Evolutionary conservation across 805 yeast species (phyloP), one percentile per base, ranked within the genome.

Genomic region (Yarrowia sp.): DNA sequence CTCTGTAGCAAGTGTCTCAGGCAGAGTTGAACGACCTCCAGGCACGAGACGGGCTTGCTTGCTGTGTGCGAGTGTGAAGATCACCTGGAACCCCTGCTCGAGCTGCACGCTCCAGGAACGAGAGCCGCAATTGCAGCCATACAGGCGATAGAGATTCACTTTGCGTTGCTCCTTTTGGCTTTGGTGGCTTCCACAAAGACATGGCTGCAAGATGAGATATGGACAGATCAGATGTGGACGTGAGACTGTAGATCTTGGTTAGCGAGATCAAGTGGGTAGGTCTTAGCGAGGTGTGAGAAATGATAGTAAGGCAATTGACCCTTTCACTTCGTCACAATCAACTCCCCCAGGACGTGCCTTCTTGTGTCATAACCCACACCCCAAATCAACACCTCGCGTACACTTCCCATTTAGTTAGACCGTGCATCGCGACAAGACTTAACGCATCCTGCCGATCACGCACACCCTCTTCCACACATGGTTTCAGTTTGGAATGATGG

Each of bases 401-500:
- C 36, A 8, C 18, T 46, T 46, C 53, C 53, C 53, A 19, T 44
- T 44, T 42, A 25, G 47, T 25, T 25, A 7, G 18, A 12, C n/a
- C 31, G 31, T 44, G 33, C 51, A 44, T 44, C 51, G 33, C 35
- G 32, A 41, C 46, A 9, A 24, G 47, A n/a, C 21, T 44, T 18
- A 27, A 25, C 33, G 33, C 51, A 44, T 18, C 4, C 4, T 12
- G 53, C 27, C 53, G 53, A 46, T 46, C 53, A 31, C 53, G 35
- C 38, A 46, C 53, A 46, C 53, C 38, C 53, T 31, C 14, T 46
- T 31, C 53, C 38, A 31, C 53, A 31, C 53, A 44, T 29, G 53
- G 53, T 47, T 47, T 47, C 55, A 47, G 55, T 47, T 47, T 31
- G 55, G 55, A 47, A 47, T 47, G 55, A 46, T 47, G 55, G 19